Evolutionary conservation across 345 rosid species (phyloP).

Genomic region (Hibiscus syriacus): DNA sequence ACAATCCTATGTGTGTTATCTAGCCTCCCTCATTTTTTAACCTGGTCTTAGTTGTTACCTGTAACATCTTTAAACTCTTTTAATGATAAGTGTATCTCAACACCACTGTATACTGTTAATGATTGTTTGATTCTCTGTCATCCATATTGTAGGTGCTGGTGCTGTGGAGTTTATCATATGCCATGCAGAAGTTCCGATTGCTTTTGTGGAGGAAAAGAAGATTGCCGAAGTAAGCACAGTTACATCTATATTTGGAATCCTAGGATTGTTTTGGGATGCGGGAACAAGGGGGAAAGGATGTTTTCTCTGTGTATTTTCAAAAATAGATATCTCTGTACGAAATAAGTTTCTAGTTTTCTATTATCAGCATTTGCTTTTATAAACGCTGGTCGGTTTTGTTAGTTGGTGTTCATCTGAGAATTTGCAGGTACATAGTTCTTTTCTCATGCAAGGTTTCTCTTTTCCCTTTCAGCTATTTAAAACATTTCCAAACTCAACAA

Average conservation of each 20-base stretch:
- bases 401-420: background rate
- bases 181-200: constrained; percentile 85
- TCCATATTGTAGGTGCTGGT: constrained; percentile 60
- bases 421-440: background rate
- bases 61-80: background rate
- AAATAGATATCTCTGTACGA: background rate
- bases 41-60: background rate
- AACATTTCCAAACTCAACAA: constrained; percentile 58
- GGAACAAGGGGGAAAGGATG: background rate
- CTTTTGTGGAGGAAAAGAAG: constrained; percentile 85
- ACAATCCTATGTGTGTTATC: background rate
- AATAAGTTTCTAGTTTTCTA: background rate
- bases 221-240: constrained; percentile 56
- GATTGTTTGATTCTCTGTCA: constrained; percentile 7
- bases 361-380: background rate
- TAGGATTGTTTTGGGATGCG: background rate
- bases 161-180: constrained; percentile 83
- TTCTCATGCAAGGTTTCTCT: constrained; percentile 15
- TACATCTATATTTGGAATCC: constrained; percentile 2
- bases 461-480: constrained; percentile 57
- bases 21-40: background rate
- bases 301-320: background rate
- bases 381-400: background rate
- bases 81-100: background rate
- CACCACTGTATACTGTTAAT: background rate